Base-by-base conservation (phyloP, 2,329 filamentous ascomycete genomes). In the Fusarium anguioides region DNA sequence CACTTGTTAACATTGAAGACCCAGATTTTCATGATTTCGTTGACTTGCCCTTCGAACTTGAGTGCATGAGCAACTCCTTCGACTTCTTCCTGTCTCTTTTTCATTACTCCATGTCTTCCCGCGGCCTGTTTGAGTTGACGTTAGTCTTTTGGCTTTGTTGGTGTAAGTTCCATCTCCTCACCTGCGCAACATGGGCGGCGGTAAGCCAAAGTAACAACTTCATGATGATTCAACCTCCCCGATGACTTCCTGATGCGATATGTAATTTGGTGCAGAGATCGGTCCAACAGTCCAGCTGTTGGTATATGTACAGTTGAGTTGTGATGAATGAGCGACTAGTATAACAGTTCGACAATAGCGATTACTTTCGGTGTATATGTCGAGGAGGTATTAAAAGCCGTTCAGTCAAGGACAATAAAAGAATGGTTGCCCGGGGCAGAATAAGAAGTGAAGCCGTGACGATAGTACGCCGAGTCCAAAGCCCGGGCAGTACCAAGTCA, bases 201-300 rank as follows among this genome's bases (percentile, higher is more conserved):
- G 65, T 60, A 52, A 68, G 60, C 65, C 65, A 69, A 31, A 60
- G 33, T 29, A 52, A 14, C 42, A 68, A 46, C 44, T 60, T 68
- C 65, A 68, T 68, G 27, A 52, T 53, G 44, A 51, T 48, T 20
- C n/a, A 35, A 36, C 31, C 20, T n/a, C 20, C 46, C 40, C 14
- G 31, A 47, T 41, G 31, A 21, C 21, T 58, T 47, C 44, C 41
- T 52, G 41, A 54, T 41, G 68, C n/a, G 36, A 48, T 51, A 36
- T 48, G 41, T 17, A 26, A 48, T 51, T 40, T 45, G 41, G 35
- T 36, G 45, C 51, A 56, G 47, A 35, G 51, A 64, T 53, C 48
- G 66, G 17, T 46, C 24, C 53, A 72, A 72, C 72, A 72, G 71
- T 72, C 70, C 72, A 72, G 72, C 72, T 64, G 64, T 71, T 64